A percentile compares a stretch with the other conserved stretches of the same genome.
These are phyloP conservation scores for Mycena citricolor DNA, from an alignment of 1,284 basidiomycete genomes.

Conservation along the genomic window DNA sequence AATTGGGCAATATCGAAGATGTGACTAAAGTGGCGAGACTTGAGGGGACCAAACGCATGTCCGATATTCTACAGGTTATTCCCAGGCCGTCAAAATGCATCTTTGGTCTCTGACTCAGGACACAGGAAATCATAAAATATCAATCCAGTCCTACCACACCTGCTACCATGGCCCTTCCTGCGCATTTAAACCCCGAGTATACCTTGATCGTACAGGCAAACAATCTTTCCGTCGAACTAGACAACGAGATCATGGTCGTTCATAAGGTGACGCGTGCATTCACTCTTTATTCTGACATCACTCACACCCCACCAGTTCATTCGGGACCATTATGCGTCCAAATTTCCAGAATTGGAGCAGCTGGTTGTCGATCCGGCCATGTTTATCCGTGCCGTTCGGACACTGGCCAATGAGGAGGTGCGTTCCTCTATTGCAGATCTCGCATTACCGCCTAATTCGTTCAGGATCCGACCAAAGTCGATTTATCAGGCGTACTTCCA, in stretches of 20 bases:
- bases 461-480: conserved; percentile 81
- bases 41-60: conserved; percentile 82
- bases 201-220: conserved; percentile 96
- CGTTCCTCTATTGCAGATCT: conserved; percentile 18
- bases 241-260: conserved; percentile 96
- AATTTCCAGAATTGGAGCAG: conserved; percentile 97
- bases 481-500: conserved; percentile 79
- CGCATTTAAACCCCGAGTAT: conserved; percentile 95
- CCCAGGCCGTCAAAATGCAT: too few relatives aligned
- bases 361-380: conserved; percentile 90
- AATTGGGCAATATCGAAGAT: conserved; percentile 80
- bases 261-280: conserved; percentile 73
- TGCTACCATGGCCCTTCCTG: conserved; percentile 75
- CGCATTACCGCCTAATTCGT: conserved; percentile 12
- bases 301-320: conserved; percentile 88
- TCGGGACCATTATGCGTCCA: conserved; percentile 93
- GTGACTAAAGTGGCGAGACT: conserved; percentile 87
- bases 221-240: conserved; percentile 97
- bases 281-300: conserved; percentile 45
- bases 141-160: conserved; percentile 73
- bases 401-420: conserved; percentile 83
- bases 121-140: conserved; percentile 87
- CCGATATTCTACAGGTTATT: conserved; percentile 78
- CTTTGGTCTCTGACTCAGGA: not conserved
- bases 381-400: conserved; percentile 90